These are phyloP conservation scores for Pyrus betulifolia DNA, from an alignment of 306 rosid genomes.

Conservation along the genomic window DNA sequence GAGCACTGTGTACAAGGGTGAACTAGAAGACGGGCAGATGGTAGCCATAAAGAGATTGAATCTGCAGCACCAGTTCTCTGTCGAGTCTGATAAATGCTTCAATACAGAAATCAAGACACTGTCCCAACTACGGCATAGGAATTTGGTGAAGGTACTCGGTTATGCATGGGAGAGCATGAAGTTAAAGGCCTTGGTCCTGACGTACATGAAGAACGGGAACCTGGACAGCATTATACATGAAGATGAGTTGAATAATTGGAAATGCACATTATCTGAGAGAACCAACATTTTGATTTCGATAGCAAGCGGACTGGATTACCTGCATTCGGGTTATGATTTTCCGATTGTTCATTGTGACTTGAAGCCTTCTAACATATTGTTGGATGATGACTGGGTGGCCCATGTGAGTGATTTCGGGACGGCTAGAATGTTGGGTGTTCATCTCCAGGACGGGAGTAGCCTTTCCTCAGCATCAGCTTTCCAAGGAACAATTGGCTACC, in stretches of 20 bases:
- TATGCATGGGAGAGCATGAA: constrained; percentile 84
- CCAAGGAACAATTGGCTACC: constrained; percentile 74
- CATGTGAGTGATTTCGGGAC: constrained; percentile 95
- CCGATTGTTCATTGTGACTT: constrained; percentile 83
- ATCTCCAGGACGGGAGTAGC: constrained; percentile 44
- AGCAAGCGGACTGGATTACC: constrained; percentile 71
- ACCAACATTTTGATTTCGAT: constrained; percentile 45
- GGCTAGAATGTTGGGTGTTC: constrained; percentile 78
- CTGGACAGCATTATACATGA: constrained; percentile 64
- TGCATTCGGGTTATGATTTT: constrained; percentile 63
- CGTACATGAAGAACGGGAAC: constrained; percentile 75
- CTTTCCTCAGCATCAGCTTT: constrained; percentile 58
- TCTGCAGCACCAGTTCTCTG: constrained; percentile 50
- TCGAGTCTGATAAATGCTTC: constrained; percentile 57
- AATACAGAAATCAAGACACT: constrained; percentile 61
- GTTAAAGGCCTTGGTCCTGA: constrained; percentile 72
- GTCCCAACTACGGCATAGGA: constrained; percentile 71
- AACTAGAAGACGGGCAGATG: constrained; percentile 41
- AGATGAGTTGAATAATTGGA: constrained; percentile 25
- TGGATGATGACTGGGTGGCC: constrained; percentile 67
- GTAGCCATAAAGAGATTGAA: constrained; percentile 70
- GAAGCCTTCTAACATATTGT: constrained; percentile 81
- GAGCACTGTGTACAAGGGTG: constrained; percentile 84
- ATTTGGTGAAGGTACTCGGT: constrained; percentile 77
- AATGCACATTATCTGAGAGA: constrained; percentile 60